Evolutionary conservation across 2,329 filamentous ascomycete genomes (phyloP).

Genomic region (Alternaria sp.): DNA sequence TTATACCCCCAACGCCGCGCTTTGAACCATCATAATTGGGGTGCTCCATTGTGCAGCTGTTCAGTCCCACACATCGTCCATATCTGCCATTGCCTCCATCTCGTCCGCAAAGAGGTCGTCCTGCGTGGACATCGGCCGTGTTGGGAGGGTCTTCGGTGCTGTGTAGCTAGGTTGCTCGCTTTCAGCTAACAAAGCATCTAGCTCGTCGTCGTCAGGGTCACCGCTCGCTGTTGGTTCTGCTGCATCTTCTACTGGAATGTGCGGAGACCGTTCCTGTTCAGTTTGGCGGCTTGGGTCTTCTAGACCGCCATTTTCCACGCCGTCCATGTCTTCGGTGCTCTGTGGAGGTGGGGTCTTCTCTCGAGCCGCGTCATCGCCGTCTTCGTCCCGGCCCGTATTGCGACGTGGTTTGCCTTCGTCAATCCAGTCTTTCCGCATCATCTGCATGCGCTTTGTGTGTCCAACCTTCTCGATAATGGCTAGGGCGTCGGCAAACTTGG

Average conservation of each 20-base stretch:
- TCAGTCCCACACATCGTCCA: conserved; percentile 48
- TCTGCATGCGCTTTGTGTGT: conserved; percentile 79
- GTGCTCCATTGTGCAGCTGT: conserved; percentile 10
- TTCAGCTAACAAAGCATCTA: conserved; percentile 65
- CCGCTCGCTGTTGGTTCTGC: conserved; percentile 21
- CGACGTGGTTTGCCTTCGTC: conserved; percentile 71
- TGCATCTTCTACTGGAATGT: conserved; percentile 27
- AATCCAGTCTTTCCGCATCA: conserved; percentile 82
- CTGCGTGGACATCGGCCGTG: conserved; percentile 21
- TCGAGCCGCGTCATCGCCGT: conserved; percentile 33
- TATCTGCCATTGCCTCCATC: conserved; percentile 52
- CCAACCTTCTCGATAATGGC: conserved; percentile 92
- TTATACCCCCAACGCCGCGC: conserved; percentile 34
- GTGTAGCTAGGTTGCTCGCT: conserved; percentile 36
- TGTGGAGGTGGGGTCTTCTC: conserved; percentile 12
- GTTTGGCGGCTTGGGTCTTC: conserved; percentile 6
- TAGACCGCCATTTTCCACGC: conserved; percentile 12
- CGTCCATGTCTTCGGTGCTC: conserved; percentile 22
- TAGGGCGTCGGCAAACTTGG: conserved; percentile 89
- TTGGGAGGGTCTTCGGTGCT: conserved; percentile 20
- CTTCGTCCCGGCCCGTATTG: conserved; percentile 35
- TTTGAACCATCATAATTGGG: conserved; percentile 27
- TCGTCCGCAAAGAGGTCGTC: conserved; percentile 52
- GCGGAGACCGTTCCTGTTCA: not conserved
- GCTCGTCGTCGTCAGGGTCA: conserved; percentile 60